Base-by-base conservation (phyloP, 345 rosid species). In the Excoecaria cochinchinensis region DNA sequence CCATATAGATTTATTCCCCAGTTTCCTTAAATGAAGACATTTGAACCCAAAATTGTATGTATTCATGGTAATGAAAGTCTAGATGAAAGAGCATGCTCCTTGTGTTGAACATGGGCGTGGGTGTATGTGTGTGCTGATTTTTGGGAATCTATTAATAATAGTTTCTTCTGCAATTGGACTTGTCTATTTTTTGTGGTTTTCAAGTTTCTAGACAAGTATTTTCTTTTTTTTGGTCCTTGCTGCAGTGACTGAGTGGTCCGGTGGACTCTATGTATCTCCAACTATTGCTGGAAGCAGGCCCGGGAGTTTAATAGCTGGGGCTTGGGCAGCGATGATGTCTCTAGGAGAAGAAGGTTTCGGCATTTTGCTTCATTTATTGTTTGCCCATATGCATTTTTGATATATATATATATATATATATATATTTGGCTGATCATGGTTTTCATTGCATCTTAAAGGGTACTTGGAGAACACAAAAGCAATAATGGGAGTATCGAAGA, bases 221-320 rank as follows among this genome's bases (percentile, higher is more conserved):
- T 80, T 72, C 31, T 69, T 78, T 38, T 44, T 67, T 74, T 21
- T 68, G 79, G 53, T 19, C 50, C 39, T 80, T 80, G 74, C 56
- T 78, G 81, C 87, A 91, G 99, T 95, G 75, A 89, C 96, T 14
- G 99, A 91, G 84, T 95, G 99, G 97, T 88, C 98, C 48, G 99
- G 96, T 77, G 97, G 99, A 76, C 87, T 95, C 31, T 95, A 91
- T 78, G 82, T 95, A 50, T 93, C 97, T 69, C 99, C 97, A 72
- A 93, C 96, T 40, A 82, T 89, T 58, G 98, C 99, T 70, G 97
- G 99, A 82, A 95, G 99, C 84, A 85, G 96, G 80, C 99, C 99
- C 61, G 96, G 98, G 53, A 78, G 89, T 78, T 74, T 91, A 79
- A 90, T 95, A 85, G 98, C 96, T 53, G 91, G 98, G 70, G 97